Evolutionary conservation across 1,284 basidiomycete species (phyloP).

Genomic region (Meira miltonrushii): DNA sequence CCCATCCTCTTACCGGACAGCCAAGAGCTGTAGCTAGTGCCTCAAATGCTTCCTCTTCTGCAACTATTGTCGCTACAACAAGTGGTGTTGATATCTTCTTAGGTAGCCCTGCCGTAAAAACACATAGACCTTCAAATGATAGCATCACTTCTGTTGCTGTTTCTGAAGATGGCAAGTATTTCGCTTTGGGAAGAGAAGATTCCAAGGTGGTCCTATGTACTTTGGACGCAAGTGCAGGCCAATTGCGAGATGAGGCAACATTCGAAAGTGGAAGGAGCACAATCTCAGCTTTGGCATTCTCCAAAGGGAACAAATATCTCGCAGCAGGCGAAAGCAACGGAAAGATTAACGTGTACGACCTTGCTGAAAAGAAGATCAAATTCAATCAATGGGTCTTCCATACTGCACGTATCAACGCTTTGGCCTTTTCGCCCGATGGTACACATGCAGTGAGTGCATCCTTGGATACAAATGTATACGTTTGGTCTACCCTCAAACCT

Average conservation of each 20-base stretch:
- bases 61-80: conserved; percentile 67
- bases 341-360: conserved; percentile 73
- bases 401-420: conserved; percentile 70
- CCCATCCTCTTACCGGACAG: conserved; percentile 59
- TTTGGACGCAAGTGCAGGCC: conserved; percentile 12
- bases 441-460: conserved; percentile 77
- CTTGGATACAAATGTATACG: conserved; percentile 82
- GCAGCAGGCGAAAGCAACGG: conserved; percentile 67
- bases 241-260: conserved; percentile 57
- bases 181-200: conserved; percentile 67
- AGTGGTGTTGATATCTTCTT: conserved; percentile 61
- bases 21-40: conserved; percentile 58
- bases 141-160: conserved; percentile 56
- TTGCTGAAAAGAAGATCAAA: conserved; percentile 57
- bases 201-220: conserved; percentile 31
- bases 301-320: conserved; percentile 68
- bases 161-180: conserved; percentile 55
- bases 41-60: conserved; percentile 15
- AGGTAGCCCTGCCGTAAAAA: conserved; percentile 19
- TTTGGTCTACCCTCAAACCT: conserved; percentile 76
- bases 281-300: conserved; percentile 74
- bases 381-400: conserved; percentile 73
- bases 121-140: conserved; percentile 19
- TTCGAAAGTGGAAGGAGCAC: conserved; percentile 24
- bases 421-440: conserved; percentile 72